Conservation (phyloP, 352 stramenopile genomes). For the Pilasporangium apinafurcum region DNA sequence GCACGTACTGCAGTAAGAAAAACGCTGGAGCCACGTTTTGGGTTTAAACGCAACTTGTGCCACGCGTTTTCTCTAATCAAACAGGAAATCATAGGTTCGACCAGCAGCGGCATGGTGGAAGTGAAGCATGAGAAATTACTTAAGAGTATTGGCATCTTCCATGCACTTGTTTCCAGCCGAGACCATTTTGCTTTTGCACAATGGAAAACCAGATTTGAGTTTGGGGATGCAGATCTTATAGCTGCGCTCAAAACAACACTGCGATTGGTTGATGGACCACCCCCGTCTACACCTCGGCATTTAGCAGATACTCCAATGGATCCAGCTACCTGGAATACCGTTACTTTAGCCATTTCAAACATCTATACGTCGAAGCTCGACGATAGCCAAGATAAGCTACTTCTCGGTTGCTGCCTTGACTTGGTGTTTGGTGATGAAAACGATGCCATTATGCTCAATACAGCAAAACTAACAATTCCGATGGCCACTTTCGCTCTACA, state of each 20-base stretch:
- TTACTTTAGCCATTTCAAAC: slow-evolving; percentile 14
- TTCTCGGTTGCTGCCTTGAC: slow-evolving; percentile 22
- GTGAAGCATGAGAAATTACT: slow-evolving; percentile 2
- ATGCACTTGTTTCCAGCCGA: slow-evolving; percentile 8
- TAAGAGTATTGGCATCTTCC: slow-evolving; percentile 18
- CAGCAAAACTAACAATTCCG: slow-evolving; percentile 12
- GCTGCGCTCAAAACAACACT: slow-evolving; percentile 1
- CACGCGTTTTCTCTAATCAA: slow-evolving; percentile 19
- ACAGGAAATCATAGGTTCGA: slow-evolving; percentile 5
- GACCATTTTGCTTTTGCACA: slow-evolving; percentile 7
- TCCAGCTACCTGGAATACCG: neutral
- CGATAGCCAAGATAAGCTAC: slow-evolving; percentile 8
- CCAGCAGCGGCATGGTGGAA: slow-evolving; percentile 5
- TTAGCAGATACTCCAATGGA: neutral
- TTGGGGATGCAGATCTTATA: slow-evolving; percentile 6
- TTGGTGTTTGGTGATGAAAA: slow-evolving; percentile 2
- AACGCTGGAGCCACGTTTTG: slow-evolving; percentile 8
- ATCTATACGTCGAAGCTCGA: slow-evolving; percentile 21
- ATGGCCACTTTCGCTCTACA: slow-evolving; percentile 9
- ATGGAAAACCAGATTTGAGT: slow-evolving; percentile 3
- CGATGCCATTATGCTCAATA: neutral
- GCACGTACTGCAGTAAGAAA: neutral
- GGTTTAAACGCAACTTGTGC: slow-evolving; percentile 13
- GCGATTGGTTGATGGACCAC: no score
- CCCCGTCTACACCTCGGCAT: slow-evolving; percentile 4